Percentiles rank a stretch among this genome's conserved stretches.
Conservation (phyloP, 495 filamentous ascomycete species). For the Hypoxylon subgilvum region DNA sequence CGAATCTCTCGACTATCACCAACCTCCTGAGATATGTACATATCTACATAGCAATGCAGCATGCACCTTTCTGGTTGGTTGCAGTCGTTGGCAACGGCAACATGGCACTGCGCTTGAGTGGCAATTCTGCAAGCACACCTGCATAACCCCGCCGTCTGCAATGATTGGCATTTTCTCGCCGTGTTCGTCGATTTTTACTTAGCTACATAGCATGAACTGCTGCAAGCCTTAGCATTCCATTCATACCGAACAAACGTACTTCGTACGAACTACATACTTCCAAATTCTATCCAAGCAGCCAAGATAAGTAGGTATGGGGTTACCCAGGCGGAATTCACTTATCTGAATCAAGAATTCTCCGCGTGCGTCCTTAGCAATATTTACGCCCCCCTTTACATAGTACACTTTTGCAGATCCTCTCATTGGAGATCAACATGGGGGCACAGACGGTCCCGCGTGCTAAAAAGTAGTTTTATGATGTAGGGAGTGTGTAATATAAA, state of each 20-base stretch:
- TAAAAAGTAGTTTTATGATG: conserved; percentile 1
- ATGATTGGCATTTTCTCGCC: conserved; percentile 31
- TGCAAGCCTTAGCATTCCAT: conserved; percentile 9
- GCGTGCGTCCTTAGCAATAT: not conserved
- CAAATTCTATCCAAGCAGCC: no score
- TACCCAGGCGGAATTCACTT: no score
- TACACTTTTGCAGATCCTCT: conserved; percentile 34
- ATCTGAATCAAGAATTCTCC: conserved; percentile 6
- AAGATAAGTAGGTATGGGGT: no score
- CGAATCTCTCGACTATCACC: conserved; percentile 11
- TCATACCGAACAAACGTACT: not conserved
- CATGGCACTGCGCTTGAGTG: conserved; percentile 10
- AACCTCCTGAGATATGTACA: conserved; percentile 23
- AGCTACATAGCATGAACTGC: conserved; percentile 23
- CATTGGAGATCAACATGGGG: conserved; percentile 26
- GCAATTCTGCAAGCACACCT: conserved; percentile 5
- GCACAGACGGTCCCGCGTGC: conserved; percentile 23
- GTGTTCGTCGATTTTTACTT: conserved; percentile 19
- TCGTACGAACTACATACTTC: no score
- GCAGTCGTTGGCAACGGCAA: conserved; percentile 17
- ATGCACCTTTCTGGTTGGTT: conserved; percentile 26
- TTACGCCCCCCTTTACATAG: no score
- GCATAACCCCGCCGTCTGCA: not conserved
- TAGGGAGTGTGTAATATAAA: not conserved
- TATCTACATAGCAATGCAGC: conserved; percentile 13